Base-by-base conservation (phyloP, 2,329 filamentous ascomycete species). In the Ceratocystis albifundus region DNA sequence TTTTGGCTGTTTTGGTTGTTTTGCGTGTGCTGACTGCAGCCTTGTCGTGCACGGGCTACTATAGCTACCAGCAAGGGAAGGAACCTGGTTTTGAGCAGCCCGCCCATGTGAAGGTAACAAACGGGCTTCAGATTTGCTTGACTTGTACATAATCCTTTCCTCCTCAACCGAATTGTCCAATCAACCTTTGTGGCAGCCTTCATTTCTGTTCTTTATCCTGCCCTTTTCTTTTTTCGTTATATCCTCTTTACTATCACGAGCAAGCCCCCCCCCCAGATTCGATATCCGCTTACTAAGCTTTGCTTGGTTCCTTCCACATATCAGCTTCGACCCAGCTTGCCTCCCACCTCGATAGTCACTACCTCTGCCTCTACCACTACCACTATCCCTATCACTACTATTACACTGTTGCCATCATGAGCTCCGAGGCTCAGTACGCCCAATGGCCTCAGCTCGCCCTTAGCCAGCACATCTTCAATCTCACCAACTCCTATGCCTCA, bases 401-500 rank as follows among this genome's bases (percentile, higher is more conserved):
- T 10, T 25, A 10, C 4, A 4, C 61, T 12, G 10, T 12, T 41
- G 69, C 70, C 74, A 83, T 79, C 80, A 91, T 88, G 85, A 85
- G 85, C 72, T 83, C 89, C 74, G 89, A 94, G 78, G 88, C 88
- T 71, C 89, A 91, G 77, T 92, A 92, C 78, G 87, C 88, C 72
- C 89, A 90, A 77, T 93, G 88, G 80, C 89, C 90, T 69, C 81
- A 90, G 76, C 84, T 94, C 74, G 84, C 88, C 71, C 83, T 95
- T 73, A 84, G 88, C 69, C 89, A 94, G 80, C 86, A 91, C 75
- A 89, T 94, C 77, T 94, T 94, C 80, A 87, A 87, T 74, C 83
- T 94, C 78, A 90, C 88, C 74, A 92, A 92, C 76, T 84, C 88
- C 71, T 87, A 88, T 71, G 84, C 89, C 71, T 78, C 85, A 68